Evolutionary conservation across 225 moss, liverwort and hornwort genomes (phyloP), one percentile per base, ranked within the genome.

Genomic region (Polytrichum formosum): DNA sequence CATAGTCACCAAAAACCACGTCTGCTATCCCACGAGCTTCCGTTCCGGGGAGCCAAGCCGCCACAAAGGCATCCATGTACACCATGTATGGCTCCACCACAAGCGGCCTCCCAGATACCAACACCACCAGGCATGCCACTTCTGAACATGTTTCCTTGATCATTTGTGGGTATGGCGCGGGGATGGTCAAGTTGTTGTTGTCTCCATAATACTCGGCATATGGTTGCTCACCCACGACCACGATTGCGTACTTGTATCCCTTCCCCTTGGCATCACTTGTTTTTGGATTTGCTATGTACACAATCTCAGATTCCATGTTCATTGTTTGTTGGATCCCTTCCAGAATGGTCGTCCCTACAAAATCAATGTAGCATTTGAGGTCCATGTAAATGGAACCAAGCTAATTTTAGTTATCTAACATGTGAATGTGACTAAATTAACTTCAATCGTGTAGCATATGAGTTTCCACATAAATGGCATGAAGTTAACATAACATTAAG

Each of bases 41-140:
- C 6, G 72, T 73, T 23, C 84, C 87, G 10, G 84, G 87, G 5
- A 84, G 71, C 84, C 84, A 87, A 0, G 84, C 84, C 6, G 87
- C 87, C 29, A 87, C 79, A 35, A 87, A 80, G 10, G 81, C 79
- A 61, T 84, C 81, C 9, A 85, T 74, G 54, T 72, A 0, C 21
- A 35, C 9, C 35, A 35, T 35, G 35, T 35, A 35, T 35, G 9
- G 35, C 35, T 35, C 35, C 35, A 35, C 46, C 26, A 76, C 82
- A 62, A 91, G 54, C 0, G 85, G 90, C 46, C 90, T 74, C 5
- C 82, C 85, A 16, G 79, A 72, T 16, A 87, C 22, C 18, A 87
- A 5, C 6, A 87, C 26, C 10, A 83, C 78, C 3, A 88, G 20
- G 54, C 88, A 88, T 66, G 69, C 66, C 1, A 88, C 62, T 29